phyloP scores from a whole-genome alignment of 164 flowering plant genomes.

The Echeveria elegans region DNA sequence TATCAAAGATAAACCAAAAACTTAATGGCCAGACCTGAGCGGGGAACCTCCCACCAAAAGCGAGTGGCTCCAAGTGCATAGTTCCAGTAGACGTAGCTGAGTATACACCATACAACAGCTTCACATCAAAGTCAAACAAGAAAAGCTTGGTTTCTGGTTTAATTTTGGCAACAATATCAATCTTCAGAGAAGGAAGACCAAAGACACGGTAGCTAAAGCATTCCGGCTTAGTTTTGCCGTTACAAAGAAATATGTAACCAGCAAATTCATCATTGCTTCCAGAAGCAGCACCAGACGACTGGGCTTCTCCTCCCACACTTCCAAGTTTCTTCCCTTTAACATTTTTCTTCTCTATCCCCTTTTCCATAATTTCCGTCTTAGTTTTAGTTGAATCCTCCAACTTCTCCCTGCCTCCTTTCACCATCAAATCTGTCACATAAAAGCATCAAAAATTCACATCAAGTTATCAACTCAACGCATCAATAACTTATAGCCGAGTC shows the following conservation, averaged over 20 bases:
- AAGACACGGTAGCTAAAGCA: constrained; percentile 46
- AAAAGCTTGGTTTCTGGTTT: constrained; percentile 42
- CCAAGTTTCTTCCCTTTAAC: not conserved
- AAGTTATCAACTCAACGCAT: too few species aligned
- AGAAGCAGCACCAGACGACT: not conserved
- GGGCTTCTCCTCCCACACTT: not conserved
- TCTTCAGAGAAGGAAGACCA: constrained; percentile 35
- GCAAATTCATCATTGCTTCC: constrained; percentile 9
- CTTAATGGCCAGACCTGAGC: constrained; percentile 34
- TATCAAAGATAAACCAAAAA: not conserved
- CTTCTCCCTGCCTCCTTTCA: not conserved
- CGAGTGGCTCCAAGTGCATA: constrained; percentile 34
- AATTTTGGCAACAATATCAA: constrained; percentile 28
- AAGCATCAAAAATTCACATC: not conserved
- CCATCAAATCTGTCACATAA: constrained; percentile 2
- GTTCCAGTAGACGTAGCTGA: constrained; percentile 31
- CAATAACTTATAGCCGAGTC: too few species aligned
- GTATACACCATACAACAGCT: constrained; percentile 50
- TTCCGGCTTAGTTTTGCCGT: constrained; percentile 37
- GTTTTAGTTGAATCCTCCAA: not conserved
- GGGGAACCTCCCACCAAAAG: constrained; percentile 41
- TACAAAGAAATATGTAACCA: constrained; percentile 55
- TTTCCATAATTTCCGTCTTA: not conserved
- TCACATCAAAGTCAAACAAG: constrained; percentile 41
- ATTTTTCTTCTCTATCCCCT: not conserved